A percentile compares a stretch with the other conserved stretches of the same genome.
These are phyloP conservation scores for Xylaria sp. DNA, from an alignment of 2,329 filamentous ascomycete species.

Conservation along the genomic window DNA sequence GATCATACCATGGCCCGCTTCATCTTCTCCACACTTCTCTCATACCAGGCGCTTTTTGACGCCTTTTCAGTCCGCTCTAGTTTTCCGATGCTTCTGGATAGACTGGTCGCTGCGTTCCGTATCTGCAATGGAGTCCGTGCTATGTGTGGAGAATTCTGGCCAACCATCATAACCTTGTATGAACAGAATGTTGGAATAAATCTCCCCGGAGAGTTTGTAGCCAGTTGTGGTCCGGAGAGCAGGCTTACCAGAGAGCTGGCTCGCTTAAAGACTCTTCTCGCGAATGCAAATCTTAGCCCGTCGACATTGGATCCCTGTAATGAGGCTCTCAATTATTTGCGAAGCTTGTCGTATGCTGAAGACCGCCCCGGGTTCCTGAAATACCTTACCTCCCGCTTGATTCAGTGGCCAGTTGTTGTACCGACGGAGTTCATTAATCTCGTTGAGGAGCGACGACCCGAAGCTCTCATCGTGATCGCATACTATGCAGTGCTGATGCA, in stretches of 20 bases:
- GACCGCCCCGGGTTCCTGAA: background rate
- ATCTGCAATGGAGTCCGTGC: slow-evolving; percentile 39
- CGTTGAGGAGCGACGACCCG: slow-evolving; percentile 51
- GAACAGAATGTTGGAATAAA: slow-evolving; percentile 17
- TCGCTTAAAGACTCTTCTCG: slow-evolving; percentile 11
- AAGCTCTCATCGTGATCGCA: slow-evolving; percentile 56
- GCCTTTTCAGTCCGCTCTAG: slow-evolving; percentile 27
- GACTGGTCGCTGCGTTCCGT: slow-evolving; percentile 35
- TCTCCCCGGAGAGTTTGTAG: slow-evolving; percentile 4
- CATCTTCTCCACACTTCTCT: slow-evolving; percentile 43
- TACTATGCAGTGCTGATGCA: slow-evolving; percentile 57
- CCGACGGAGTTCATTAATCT: slow-evolving; percentile 48
- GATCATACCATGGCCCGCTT: slow-evolving; percentile 40
- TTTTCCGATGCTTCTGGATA: slow-evolving; percentile 33
- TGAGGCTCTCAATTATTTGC: slow-evolving; percentile 15
- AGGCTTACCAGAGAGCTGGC: slow-evolving; percentile 16
- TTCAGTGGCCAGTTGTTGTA: slow-evolving; percentile 38
- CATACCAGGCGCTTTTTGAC: slow-evolving; percentile 44
- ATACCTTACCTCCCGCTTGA: slow-evolving; percentile 13
- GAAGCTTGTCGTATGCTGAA: background rate
- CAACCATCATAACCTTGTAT: slow-evolving; percentile 23
- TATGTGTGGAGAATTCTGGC: slow-evolving; percentile 32
- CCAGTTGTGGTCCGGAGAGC: slow-evolving; percentile 2
- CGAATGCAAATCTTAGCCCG: background rate
- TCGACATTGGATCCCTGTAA: slow-evolving; percentile 17